Evolutionary conservation across 225 moss, liverwort and hornwort species (phyloP), one percentile per base, ranked within the genome.

Genomic region (Polytrichum commune): DNA sequence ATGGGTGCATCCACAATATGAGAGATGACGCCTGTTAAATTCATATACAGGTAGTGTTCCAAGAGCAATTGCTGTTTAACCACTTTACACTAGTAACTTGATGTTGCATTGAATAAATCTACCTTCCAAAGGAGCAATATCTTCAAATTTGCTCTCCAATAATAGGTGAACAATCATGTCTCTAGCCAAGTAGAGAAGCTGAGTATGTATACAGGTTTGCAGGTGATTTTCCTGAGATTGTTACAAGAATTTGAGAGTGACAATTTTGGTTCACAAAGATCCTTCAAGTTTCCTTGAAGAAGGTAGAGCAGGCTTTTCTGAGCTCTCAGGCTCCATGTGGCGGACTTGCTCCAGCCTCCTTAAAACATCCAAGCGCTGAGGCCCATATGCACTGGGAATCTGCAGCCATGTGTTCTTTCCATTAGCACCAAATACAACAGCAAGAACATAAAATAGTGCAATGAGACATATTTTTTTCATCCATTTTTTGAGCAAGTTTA

Each of bases 331-430:
- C 64, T 88, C 88, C 84, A 88, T 82, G 73, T 89, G 78, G 56
- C 81, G 83, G 60, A 89, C 78, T 73, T 89, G 89, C 73, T 89
- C 89, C 6, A 89, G 71, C 69, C 85, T 80, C 63, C 89, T 68
- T 63, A 89, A 71, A 53, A 89, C 86, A 73, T 86, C 85, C 69
- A 89, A 76, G 62, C 89, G 83, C 74, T 89, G 60, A 55, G 86
- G 72, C 74, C 85, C 86, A 68, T 89, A 89, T 64, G 85, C 85
- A 81, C 89, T 88, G 66, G 70, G 76, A 23, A 69, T 70, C 69
- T 69, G 55, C 19, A 19, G 19, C 5, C n/a, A 46, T 22, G 67
- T 25, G 23, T 9, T 63, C 62, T 63, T 26, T 8, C 8, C 27
- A 27, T 35, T n/a, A n/a, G 53, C n/a, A 22, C 8, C 19, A 67